A percentile compares a stretch with the other conserved stretches of the same genome.
Conservation (phyloP, 2,329 filamentous ascomycete species). For the Fusarium chuoi region DNA sequence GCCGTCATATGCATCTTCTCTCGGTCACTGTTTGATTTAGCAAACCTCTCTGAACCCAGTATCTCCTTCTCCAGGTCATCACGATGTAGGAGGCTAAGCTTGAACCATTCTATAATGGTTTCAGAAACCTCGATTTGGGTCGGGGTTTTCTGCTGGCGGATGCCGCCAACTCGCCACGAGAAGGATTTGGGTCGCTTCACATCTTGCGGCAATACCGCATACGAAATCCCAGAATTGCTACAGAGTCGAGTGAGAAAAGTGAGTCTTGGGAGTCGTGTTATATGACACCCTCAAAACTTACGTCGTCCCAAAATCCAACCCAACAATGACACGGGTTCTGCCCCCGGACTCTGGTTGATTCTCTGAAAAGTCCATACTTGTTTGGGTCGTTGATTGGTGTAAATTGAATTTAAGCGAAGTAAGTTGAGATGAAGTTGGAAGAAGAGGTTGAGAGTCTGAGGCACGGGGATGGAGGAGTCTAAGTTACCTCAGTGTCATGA, state of each 20-base stretch:
- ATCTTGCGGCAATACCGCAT: accelerated
- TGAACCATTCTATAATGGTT: no score
- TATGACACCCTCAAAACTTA: background rate
- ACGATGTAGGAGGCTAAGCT: no score
- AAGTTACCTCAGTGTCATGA: background rate
- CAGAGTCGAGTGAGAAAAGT: background rate
- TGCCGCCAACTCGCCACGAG: background rate
- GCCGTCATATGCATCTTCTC: background rate
- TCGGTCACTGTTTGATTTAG: accelerated
- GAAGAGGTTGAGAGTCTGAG: background rate
- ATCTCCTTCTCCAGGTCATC: no score
- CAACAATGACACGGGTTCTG: background rate
- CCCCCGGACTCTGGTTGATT: background rate
- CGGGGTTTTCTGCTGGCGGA: accelerated
- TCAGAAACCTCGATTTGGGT: background rate
- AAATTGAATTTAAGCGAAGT: no score
- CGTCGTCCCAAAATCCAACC: background rate
- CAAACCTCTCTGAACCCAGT: no score
- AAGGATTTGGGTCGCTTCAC: background rate
- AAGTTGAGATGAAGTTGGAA: background rate
- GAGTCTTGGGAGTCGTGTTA: accelerated
- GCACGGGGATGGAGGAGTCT: background rate
- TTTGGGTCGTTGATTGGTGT: background rate
- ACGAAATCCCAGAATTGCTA: background rate
- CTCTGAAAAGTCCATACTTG: background rate